phyloP scores from a whole-genome alignment of 202 grass and related monocot genomes.

The Dendrocalamus latiflorus region DNA sequence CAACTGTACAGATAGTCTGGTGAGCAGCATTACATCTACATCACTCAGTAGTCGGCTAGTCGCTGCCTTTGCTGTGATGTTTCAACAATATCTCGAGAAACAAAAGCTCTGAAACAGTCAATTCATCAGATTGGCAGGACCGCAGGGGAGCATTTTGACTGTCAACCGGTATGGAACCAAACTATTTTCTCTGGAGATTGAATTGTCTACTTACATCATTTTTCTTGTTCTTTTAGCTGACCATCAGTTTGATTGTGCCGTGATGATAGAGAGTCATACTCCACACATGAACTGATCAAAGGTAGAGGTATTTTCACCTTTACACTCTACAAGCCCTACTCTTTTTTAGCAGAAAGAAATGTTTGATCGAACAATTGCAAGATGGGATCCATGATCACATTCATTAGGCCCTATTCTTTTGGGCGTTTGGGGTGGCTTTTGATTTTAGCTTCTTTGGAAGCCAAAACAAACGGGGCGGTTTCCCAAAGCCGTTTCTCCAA shows the following conservation, averaged over 20 bases:
- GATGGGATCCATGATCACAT: constrained; percentile 4
- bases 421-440: too few species aligned
- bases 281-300: background rate
- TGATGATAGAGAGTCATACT: background rate
- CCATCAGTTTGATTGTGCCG: background rate
- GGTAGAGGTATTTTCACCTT: background rate
- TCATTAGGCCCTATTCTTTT: background rate
- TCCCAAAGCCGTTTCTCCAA: too few species aligned
- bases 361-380: background rate
- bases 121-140: background rate
- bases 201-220: background rate
- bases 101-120: background rate
- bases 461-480: too few species aligned
- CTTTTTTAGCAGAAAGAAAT: background rate
- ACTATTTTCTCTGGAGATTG: background rate
- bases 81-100: background rate
- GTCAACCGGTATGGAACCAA: background rate
- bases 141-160: background rate
- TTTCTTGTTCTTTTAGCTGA: background rate
- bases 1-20: background rate
- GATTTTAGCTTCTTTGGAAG: too few species aligned
- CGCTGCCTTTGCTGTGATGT: background rate
- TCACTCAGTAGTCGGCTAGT: background rate
- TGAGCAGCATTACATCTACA: background rate
- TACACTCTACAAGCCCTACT: background rate